These are phyloP conservation scores for Ustulina deusta DNA, from an alignment of 2,329 filamentous ascomycete genomes.

Conservation along the genomic window DNA sequence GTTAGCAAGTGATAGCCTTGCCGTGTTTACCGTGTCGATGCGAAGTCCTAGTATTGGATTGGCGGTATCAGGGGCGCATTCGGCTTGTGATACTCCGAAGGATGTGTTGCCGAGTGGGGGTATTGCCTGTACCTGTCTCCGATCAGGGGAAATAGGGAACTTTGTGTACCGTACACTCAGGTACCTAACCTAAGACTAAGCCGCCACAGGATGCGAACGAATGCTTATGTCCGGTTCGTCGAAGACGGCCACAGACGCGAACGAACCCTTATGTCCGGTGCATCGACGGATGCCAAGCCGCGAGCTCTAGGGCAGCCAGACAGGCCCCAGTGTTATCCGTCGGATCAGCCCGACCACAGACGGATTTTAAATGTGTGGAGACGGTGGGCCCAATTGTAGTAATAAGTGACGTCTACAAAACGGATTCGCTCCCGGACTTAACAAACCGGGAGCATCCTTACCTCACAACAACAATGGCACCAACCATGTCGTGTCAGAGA, in stretches of 20 bases:
- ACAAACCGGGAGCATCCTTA: too few relatives aligned
- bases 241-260: too few relatives aligned
- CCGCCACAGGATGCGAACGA: not conserved
- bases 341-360: not conserved
- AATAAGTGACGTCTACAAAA: not conserved
- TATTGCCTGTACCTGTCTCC: too few relatives aligned
- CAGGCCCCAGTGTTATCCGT: too few relatives aligned
- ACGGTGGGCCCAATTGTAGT: not conserved
- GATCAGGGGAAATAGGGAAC: too few relatives aligned
- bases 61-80: not conserved
- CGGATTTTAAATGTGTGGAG: not conserved
- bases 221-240: not conserved
- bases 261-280: conserved; percentile 18
- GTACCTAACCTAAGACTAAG: too few relatives aligned
- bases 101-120: not conserved
- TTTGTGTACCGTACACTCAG: too few relatives aligned
- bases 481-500: too few relatives aligned
- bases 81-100: not conserved
- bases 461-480: too few relatives aligned
- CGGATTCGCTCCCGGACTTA: conserved; percentile 29
- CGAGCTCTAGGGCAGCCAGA: too few relatives aligned
- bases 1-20: conserved; percentile 19
- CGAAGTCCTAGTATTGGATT: not conserved
- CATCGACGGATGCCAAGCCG: conserved; percentile 4
- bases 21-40: conserved; percentile 18